Conservation (phyloP, 2,329 filamentous ascomycete species). For the Pezizomycotina sp. region DNA sequence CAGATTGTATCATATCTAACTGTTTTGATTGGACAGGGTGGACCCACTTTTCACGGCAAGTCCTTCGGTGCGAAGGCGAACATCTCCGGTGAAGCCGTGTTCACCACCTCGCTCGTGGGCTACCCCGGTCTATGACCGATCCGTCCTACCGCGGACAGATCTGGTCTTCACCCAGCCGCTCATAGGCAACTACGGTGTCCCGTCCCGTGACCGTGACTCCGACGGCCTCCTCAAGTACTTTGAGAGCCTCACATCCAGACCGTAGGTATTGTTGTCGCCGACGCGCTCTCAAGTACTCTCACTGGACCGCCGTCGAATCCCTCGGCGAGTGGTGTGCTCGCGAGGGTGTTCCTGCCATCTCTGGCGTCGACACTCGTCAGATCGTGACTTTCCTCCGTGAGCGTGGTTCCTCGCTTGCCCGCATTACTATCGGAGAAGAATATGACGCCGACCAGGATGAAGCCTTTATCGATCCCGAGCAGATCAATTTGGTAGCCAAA, state of each 20-base stretch:
- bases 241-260: slow-evolving; percentile 94
- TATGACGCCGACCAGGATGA: slow-evolving; percentile 98
- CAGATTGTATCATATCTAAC: slow-evolving; percentile 2
- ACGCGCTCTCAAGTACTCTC: slow-evolving; percentile 90
- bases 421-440: slow-evolving; percentile 89
- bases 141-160: slow-evolving; percentile 88
- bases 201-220: slow-evolving; percentile 67
- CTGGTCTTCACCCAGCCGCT: slow-evolving; percentile 95
- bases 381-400: slow-evolving; percentile 94
- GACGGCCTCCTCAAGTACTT: slow-evolving; percentile 93
- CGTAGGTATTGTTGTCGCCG: slow-evolving; percentile 84
- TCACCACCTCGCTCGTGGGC: slow-evolving; percentile 92
- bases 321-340: slow-evolving; percentile 86
- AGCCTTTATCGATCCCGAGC: slow-evolving; percentile 82
- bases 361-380: slow-evolving; percentile 87
- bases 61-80: slow-evolving; percentile 94
- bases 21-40: slow-evolving; percentile 44
- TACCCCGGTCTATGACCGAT: slow-evolving; percentile 86
- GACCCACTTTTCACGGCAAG: slow-evolving; percentile 87
- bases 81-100: slow-evolving; percentile 94
- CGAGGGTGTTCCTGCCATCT: slow-evolving; percentile 89
- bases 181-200: slow-evolving; percentile 97
- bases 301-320: slow-evolving; percentile 96
- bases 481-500: slow-evolving; percentile 89
- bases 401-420: slow-evolving; percentile 86